Conservation (phyloP, 257 asterid species). For the Oldenlandia corymbosa region DNA sequence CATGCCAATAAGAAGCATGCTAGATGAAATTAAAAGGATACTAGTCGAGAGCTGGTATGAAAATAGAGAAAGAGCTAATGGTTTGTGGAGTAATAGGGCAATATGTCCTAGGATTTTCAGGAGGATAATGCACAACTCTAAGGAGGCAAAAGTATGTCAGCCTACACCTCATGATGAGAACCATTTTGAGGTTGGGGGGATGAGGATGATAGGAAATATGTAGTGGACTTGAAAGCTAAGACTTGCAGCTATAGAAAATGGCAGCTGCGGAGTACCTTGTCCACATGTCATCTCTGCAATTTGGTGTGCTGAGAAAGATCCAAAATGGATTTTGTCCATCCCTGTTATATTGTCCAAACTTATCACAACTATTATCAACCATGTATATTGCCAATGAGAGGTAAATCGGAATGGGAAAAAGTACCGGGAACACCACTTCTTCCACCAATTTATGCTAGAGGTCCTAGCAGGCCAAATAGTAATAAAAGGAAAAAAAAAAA, state of each 20-base stretch:
- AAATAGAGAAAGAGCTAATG: background rate
- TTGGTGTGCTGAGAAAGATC: background rate
- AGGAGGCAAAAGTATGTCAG: background rate
- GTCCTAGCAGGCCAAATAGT: background rate
- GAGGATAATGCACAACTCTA: too few relatives aligned
- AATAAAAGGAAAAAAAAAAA: too few relatives aligned
- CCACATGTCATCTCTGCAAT: background rate
- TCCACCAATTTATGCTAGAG: background rate
- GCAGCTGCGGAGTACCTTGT: background rate
- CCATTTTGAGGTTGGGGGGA: background rate
- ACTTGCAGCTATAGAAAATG: background rate
- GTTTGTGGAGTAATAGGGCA: background rate
- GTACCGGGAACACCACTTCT: background rate
- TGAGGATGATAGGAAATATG: background rate
- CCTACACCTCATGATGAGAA: background rate
- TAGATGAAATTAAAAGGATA: background rate
- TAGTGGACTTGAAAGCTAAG: background rate
- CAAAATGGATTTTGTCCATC: background rate
- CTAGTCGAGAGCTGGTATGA: background rate
- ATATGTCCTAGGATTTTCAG: background rate
- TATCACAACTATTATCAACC: background rate
- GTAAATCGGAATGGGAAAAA: background rate
- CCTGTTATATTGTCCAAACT: background rate
- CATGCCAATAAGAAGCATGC: background rate
- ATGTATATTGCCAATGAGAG: background rate